Base-by-base conservation (phyloP, 2,329 filamentous ascomycete genomes). In the Bipolaris oryzae region DNA sequence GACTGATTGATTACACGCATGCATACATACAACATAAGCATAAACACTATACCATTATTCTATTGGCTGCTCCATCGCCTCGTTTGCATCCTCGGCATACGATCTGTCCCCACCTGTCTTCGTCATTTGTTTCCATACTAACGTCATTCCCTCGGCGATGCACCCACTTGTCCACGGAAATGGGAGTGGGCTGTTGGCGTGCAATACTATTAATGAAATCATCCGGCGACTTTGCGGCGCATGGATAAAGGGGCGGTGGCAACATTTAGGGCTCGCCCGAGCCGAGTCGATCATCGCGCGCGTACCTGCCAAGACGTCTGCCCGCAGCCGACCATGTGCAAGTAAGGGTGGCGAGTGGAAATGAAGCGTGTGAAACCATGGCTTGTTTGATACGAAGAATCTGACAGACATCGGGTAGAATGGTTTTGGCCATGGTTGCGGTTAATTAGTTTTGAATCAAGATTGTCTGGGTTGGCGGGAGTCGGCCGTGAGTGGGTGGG, bases 261-360 rank as follows among this genome's bases (percentile, higher is more conserved):
- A 28, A 28, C 25, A 46, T 51, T 51, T 28, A 28, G 20, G 42
- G 48, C 28, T 41, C 44, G n/a, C 34, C 16, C 42, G 50, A 50
- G 35, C 49, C 44, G 31, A 33, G 55, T 37, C 48, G 51, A 58
- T 51, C 38, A 23, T 42, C 21, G 53, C 42, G 41, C 34, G 52
- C 18, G 60, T 62, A 42, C 57, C 60, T 62, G 60, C 60, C 60
- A 62, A 62, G 57, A 23, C 37, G 38, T 51, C 50, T 16, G 46
- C 41, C 18, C 28, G 31, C 21, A 28, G 51, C 31, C 33, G 23
- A 43, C 31, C 25, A 46, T 31, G 35, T 38, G 16, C n/a, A 38
- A 10, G 35, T n/a, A 23, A 42, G 10, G 38, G 42, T 37, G 41
- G 18, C 35, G 31, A 35, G 21, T 31, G 20, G 18, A 9, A 5